Evolutionary conservation across 1,284 basidiomycete genomes (phyloP), one percentile per base, ranked within the genome.

Genomic region (Ceratobasidium sp.): DNA sequence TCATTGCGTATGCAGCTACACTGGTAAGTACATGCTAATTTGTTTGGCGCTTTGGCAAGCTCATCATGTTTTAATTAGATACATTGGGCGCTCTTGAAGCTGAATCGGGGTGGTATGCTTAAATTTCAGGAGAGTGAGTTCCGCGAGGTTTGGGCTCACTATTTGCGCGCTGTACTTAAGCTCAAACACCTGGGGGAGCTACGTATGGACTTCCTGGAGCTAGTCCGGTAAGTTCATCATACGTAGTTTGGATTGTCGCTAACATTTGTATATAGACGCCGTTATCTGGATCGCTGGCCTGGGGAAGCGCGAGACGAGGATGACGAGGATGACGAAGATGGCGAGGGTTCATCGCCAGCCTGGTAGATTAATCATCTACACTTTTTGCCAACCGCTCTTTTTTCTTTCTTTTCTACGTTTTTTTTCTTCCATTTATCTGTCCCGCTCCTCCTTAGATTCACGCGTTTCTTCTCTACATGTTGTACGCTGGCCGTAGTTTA

Each of bases 91-190:
- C 38, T 64, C 17, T 20, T 40, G 12, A 64, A 64, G 33, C 15
- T 64, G 38, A 20, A 64, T 26, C 2, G 6, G 23, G 62, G 62
- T 13, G 40, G 28, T 42, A 42, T 20, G 13, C 20, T 64, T 64
- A 28, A 42, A 9, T 64, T 64, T n/a, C 17, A 64, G 3, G 62
- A 64, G 33, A 10, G 20, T 9, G 33, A 42, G 33, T 64, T 42
- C 62, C 28, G 28, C 6, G 33, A 5, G 4, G 62, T 64, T 28
- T 64, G 62, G 62, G 38, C 33, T n/a, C 62, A 42, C 3, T 64
- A 64, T 42, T 42, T 64, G 15, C 62, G 62, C 20, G 62, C 62
- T 64, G 15, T 64, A n/a, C 54, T 56, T 5, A 56, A 56, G 26
- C 54, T 56, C 17, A 56, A 56, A 23, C 54, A 56, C 20, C 54